Evolutionary conservation across 2,329 filamentous ascomycete species (phyloP).

Genomic region (Beauveria sp.): DNA sequence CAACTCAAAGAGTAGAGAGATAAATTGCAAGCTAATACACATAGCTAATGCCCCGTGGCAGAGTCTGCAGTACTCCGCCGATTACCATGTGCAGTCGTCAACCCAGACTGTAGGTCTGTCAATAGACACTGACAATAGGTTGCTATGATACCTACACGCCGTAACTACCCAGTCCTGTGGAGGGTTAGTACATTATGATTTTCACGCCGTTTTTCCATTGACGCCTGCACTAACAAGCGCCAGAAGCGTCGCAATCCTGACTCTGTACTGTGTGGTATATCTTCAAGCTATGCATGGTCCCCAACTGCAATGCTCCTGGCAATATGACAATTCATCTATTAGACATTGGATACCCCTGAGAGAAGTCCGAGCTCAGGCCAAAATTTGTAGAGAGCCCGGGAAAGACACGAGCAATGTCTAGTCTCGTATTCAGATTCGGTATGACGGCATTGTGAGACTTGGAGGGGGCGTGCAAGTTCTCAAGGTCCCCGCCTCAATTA

Average conservation of each 20-base stretch:
- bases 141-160: not conserved
- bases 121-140: not conserved
- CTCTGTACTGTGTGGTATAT: too few relatives aligned
- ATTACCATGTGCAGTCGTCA: not conserved
- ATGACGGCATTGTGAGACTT: too few relatives aligned
- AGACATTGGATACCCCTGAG: not conserved
- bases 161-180: not conserved
- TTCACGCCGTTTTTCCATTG: not conserved
- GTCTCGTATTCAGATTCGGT: not conserved
- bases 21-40: not conserved
- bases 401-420: not conserved
- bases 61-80: not conserved
- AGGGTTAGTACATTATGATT: not conserved
- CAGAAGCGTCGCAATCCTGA: too few relatives aligned
- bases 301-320: too few relatives aligned
- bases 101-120: not conserved
- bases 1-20: not conserved
- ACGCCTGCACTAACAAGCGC: not conserved
- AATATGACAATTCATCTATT: too few relatives aligned
- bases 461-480: too few relatives aligned
- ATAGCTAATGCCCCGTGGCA: not conserved
- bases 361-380: too few relatives aligned
- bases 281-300: too few relatives aligned
- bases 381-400: too few relatives aligned
- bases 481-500: too few relatives aligned